These are phyloP conservation scores for Saraca asoca DNA, from an alignment of 331 rosid genomes.

Conservation along the genomic window DNA sequence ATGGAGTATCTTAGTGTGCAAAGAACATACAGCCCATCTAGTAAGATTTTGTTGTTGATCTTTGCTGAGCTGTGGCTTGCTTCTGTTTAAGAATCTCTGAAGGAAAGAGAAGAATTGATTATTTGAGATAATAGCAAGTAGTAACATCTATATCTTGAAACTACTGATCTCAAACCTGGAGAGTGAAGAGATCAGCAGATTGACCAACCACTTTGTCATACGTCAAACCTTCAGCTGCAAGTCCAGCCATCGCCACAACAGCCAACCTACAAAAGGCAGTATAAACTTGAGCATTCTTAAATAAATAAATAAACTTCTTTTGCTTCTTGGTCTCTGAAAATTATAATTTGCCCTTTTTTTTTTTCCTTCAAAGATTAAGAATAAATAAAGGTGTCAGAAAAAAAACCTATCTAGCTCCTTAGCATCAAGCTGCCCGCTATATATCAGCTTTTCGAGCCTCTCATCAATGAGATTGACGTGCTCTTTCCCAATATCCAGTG, in stretches of 20 bases:
- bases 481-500: constrained; percentile 93
- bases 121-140: constrained; percentile 2
- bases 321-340: constrained; percentile 27
- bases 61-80: constrained; percentile 79
- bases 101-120: constrained; percentile 7
- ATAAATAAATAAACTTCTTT: neutral
- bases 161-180: constrained; percentile 55
- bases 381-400: neutral
- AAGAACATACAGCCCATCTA: constrained; percentile 91
- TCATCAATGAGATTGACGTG: constrained; percentile 90
- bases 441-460: constrained; percentile 79
- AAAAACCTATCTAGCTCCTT: constrained; percentile 79
- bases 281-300: constrained; percentile 1
- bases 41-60: constrained; percentile 96
- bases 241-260: constrained; percentile 92
- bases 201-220: constrained; percentile 94
- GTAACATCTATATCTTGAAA: constrained; percentile 16
- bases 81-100: constrained; percentile 88
- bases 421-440: constrained; percentile 87
- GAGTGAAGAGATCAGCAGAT: constrained; percentile 94
- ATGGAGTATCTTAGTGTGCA: neutral
- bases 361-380: neutral
- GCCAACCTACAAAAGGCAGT: constrained; percentile 59
- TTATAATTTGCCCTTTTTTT: neutral
- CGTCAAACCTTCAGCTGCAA: constrained; percentile 88